A percentile compares a stretch with the other conserved stretches of the same genome.
phyloP scores from a whole-genome alignment of 2,329 filamentous ascomycete genomes.

The Dendrostoma leiphaemia region DNA sequence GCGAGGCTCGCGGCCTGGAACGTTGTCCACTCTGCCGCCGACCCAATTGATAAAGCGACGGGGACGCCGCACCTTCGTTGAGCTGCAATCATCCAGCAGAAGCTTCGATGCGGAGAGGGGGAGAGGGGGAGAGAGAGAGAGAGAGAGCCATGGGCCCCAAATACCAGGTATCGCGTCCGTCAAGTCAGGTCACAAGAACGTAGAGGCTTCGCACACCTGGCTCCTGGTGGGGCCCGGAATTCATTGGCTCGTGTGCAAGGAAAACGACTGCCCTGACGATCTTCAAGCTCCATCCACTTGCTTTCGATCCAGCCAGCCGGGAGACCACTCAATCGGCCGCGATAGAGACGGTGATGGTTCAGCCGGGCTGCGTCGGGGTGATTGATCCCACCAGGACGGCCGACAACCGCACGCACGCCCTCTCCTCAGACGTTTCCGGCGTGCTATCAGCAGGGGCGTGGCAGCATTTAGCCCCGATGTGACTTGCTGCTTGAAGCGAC shows the following conservation, averaged over 20 bases:
- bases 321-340: background rate
- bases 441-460: constrained; percentile 15
- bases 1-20: background rate
- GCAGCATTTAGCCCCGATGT: constrained; percentile 27
- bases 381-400: background rate
- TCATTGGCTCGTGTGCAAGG: constrained; percentile 14
- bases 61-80: too few relatives aligned
- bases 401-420: background rate
- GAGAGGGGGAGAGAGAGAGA: too few relatives aligned
- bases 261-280: constrained; percentile 6
- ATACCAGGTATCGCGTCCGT: too few relatives aligned
- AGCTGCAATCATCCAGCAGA: background rate
- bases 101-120: background rate
- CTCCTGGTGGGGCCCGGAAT: background rate
- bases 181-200: background rate
- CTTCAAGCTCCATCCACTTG: constrained; percentile 11
- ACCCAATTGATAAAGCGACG: background rate
- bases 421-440: constrained; percentile 23
- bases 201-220: background rate
- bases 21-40: background rate
- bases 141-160: too few relatives aligned
- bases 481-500: constrained; percentile 41
- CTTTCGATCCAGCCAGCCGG: constrained; percentile 11
- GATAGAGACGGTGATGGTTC: background rate
- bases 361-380: constrained; percentile 1